Conservation (phyloP, 2,329 filamentous ascomycete species). For the Hypomyces perniciosus region DNA sequence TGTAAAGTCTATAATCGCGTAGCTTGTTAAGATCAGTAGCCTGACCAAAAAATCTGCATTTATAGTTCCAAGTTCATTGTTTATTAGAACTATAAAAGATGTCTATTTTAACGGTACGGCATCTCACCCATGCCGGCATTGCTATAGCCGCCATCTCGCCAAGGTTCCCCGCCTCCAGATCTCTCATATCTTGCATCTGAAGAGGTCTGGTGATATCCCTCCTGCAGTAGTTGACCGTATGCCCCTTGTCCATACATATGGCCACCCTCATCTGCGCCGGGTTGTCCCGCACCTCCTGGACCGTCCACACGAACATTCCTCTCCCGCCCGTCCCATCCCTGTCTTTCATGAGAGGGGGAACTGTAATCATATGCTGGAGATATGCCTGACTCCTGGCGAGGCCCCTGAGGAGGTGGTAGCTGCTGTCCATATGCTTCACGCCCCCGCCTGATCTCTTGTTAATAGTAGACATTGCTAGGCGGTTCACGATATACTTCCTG, state of each 20-base stretch:
- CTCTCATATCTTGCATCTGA: background rate
- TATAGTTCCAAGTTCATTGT: too few species aligned
- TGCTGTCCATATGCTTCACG: background rate
- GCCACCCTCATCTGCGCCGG: background rate
- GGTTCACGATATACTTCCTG: background rate
- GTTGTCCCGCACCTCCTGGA: background rate
- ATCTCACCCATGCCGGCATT: background rate
- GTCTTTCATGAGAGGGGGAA: background rate
- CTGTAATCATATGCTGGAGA: background rate
- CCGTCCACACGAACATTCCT: background rate
- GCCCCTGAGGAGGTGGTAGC: background rate
- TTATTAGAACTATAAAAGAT: too few species aligned
- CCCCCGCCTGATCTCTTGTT: background rate
- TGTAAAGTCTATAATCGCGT: too few species aligned
- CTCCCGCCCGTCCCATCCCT: background rate
- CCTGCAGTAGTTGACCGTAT: background rate
- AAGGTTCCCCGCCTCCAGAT: constrained; percentile 3
- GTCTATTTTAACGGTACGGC: background rate
- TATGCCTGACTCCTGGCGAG: background rate
- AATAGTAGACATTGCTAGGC: background rate
- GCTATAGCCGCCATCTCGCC: background rate
- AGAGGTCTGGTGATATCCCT: background rate
- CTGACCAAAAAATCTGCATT: too few species aligned
- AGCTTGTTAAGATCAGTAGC: too few species aligned
- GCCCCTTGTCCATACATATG: background rate